These are phyloP conservation scores for Arthroderma uncinatum DNA, from an alignment of 2,329 filamentous ascomycete genomes.

Conservation along the genomic window DNA sequence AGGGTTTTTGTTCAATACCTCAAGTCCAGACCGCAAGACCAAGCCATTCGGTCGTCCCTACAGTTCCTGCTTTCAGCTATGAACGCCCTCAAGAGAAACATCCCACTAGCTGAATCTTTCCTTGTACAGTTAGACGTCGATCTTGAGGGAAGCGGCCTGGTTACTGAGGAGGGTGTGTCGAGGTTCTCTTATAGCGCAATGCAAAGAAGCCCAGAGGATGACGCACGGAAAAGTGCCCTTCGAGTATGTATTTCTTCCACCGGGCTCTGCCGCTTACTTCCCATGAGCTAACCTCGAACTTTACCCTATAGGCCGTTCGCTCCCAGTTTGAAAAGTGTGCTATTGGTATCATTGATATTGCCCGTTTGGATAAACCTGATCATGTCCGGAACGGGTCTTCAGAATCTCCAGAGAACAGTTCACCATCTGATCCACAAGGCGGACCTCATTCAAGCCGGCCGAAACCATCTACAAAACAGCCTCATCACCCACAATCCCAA, in stretches of 20 bases:
- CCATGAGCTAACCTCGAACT: background rate
- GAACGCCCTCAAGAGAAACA: slow-evolving; percentile 75
- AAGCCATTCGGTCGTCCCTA: slow-evolving; percentile 66
- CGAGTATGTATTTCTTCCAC: background rate
- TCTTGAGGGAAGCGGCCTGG: slow-evolving; percentile 46
- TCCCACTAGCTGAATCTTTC: slow-evolving; percentile 88
- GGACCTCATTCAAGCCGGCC: background rate
- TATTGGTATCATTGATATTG: background rate
- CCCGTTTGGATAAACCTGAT: background rate
- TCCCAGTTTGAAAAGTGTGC: background rate
- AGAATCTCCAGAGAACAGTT: background rate
- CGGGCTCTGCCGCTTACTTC: background rate
- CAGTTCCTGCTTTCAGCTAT: slow-evolving; percentile 85
- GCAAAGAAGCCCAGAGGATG: background rate
- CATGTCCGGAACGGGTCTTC: background rate
- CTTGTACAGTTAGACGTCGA: slow-evolving; percentile 88
- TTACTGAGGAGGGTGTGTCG: slow-evolving; percentile 9
- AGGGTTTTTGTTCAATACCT: slow-evolving; percentile 92
- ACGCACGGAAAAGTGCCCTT: background rate
- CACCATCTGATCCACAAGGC: background rate
- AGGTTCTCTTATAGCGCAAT: slow-evolving; percentile 2
- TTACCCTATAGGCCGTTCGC: slow-evolving; percentile 13
- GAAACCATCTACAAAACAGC: background rate
- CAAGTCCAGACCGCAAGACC: slow-evolving; percentile 81
- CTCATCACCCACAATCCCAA: background rate